These are phyloP conservation scores for Alternaria sp. DNA, from an alignment of 2,329 filamentous ascomycete species.

Conservation along the genomic window DNA sequence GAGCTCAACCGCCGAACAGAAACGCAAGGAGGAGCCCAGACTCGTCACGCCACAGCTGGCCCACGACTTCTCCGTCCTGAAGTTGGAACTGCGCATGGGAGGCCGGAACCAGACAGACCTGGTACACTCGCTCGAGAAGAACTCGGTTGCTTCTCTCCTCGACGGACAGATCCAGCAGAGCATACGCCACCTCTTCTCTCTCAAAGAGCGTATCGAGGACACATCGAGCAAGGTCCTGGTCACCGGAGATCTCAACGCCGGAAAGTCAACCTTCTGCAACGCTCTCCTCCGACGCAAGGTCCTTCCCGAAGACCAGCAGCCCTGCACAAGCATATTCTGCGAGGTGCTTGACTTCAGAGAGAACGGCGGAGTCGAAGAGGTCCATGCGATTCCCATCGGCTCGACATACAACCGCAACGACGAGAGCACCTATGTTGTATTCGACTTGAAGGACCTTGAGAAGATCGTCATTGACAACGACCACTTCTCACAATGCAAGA, in stretches of 20 bases:
- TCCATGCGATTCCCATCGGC: constrained; percentile 90
- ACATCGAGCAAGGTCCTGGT: constrained; percentile 96
- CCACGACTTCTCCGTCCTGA: constrained; percentile 93
- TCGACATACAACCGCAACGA: constrained; percentile 83
- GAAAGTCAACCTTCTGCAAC: constrained; percentile 99
- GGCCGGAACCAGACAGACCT: constrained; percentile 85
- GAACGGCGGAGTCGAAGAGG: constrained; percentile 90
- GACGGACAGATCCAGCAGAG: constrained; percentile 95
- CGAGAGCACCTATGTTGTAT: constrained; percentile 93
- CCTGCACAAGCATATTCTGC: constrained; percentile 97
- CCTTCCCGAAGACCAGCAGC: constrained; percentile 94
- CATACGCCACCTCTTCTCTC: constrained; percentile 83
- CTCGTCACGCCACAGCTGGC: constrained; percentile 91
- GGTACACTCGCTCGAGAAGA: constrained; percentile 92
- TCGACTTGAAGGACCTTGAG: constrained; percentile 77
- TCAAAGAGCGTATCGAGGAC: constrained; percentile 94
- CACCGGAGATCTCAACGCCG: constrained; percentile 94
- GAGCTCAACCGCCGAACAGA: constrained; percentile 71
- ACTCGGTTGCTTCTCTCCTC: constrained; percentile 84
- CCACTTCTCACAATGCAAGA: constrained; percentile 91
- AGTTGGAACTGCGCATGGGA: constrained; percentile 91
- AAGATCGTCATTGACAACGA: constrained; percentile 88
- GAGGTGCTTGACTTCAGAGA: constrained; percentile 93
- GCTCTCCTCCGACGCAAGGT: constrained; percentile 92
- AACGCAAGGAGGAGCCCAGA: constrained; percentile 72